A percentile compares a stretch with the other conserved stretches of the same genome.
Evolutionary conservation across 2,329 filamentous ascomycete genomes (phyloP).

Genomic region (Clarireedia hainanense): DNA sequence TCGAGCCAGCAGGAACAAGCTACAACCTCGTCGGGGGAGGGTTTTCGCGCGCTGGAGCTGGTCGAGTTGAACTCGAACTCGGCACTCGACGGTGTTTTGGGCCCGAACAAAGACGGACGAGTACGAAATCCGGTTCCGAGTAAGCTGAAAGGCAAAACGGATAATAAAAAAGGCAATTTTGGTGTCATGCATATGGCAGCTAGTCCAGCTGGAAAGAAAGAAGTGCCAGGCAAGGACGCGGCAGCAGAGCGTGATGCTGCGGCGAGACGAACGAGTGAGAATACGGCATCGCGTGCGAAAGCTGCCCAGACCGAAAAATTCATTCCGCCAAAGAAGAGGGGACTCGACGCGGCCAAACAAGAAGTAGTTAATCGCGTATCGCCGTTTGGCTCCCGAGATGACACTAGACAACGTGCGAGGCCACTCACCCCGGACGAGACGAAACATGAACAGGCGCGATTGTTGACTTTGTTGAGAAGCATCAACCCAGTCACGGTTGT

Average conservation of each 20-base stretch:
- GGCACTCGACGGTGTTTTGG: slow-evolving; percentile 24
- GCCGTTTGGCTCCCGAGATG: slow-evolving; percentile 22
- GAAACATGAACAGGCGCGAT: slow-evolving; percentile 51
- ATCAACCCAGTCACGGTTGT: slow-evolving; percentile 49
- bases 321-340: slow-evolving; percentile 35
- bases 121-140: slow-evolving; percentile 52
- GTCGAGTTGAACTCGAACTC: slow-evolving; percentile 36
- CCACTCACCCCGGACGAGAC: slow-evolving; percentile 40
- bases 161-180: slow-evolving; percentile 52
- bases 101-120: slow-evolving; percentile 39
- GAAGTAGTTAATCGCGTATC: slow-evolving; percentile 20
- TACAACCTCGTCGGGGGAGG: slow-evolving; percentile 19
- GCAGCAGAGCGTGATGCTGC: slow-evolving; percentile 48
- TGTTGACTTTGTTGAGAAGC: slow-evolving; percentile 48
- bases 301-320: slow-evolving; percentile 48
- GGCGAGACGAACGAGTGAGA: slow-evolving; percentile 55
- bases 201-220: slow-evolving; percentile 33
- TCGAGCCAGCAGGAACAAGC: slow-evolving; percentile 14
- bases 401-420: slow-evolving; percentile 23
- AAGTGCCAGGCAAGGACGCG: slow-evolving; percentile 29
- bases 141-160: slow-evolving; percentile 52
- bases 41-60: slow-evolving; percentile 47
- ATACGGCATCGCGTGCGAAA: slow-evolving; percentile 49
- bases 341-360: slow-evolving; percentile 20
- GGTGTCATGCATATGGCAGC: slow-evolving; percentile 52